Percentiles rank a stretch among this genome's conserved stretches.
Evolutionary conservation across 768 basidiomycete genomes (phyloP).

Genomic region (Leucocoprinus birnbaumii): DNA sequence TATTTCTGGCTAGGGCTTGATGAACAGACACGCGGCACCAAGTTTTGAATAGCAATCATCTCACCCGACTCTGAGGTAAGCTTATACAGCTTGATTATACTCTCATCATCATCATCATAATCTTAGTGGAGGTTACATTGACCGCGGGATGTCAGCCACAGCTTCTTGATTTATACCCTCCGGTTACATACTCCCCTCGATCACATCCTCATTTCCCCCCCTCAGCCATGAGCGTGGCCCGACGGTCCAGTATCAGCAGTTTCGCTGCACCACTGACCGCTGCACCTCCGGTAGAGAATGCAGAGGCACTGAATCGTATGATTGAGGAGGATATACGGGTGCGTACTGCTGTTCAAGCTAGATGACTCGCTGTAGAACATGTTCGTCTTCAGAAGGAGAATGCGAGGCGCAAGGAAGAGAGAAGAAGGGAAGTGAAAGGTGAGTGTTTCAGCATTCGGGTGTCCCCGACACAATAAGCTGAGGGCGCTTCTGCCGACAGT

Average conservation of each 20-base stretch:
- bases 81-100: too few species aligned
- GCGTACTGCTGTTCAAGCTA: neutral
- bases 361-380: neutral
- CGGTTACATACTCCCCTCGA: neutral
- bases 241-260: constrained; percentile 7
- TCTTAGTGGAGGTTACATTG: too few species aligned
- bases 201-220: neutral
- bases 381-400: constrained; percentile 14
- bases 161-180: constrained; percentile 5
- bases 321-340: constrained; percentile 19
- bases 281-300: constrained; percentile 9
- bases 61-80: too few species aligned
- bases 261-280: constrained; percentile 1
- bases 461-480: neutral
- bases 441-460: constrained; percentile 4
- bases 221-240: neutral
- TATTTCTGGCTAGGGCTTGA: too few species aligned
- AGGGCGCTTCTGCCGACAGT: constrained; percentile 36
- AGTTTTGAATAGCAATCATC: too few species aligned
- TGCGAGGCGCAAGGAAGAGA: constrained; percentile 23
- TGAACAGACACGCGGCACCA: too few species aligned
- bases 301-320: constrained; percentile 6
- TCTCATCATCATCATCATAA: too few species aligned
- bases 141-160: neutral
- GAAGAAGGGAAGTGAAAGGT: constrained; percentile 49